phyloP scores from a whole-genome alignment of 495 filamentous ascomycete genomes.

The Podospora didyma region DNA sequence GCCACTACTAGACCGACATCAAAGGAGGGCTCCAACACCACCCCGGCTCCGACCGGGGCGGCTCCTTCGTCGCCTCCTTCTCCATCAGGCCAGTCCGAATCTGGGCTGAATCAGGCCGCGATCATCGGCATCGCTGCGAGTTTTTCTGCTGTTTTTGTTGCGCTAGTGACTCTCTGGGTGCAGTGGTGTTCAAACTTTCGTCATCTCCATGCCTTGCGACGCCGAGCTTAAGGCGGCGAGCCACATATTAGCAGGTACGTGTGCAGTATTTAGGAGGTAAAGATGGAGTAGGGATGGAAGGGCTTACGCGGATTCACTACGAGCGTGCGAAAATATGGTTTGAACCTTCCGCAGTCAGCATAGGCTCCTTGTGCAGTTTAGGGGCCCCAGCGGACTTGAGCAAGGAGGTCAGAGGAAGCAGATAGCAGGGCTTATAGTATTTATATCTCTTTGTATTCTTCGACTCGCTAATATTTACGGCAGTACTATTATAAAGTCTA shows the following conservation, averaged over 20 bases:
- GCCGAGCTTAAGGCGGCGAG: not conserved
- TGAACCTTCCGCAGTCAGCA: too few relatives aligned
- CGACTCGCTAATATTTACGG: too few relatives aligned
- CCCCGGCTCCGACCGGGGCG: not conserved
- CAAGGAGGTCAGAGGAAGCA: too few relatives aligned
- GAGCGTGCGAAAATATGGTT: too few relatives aligned
- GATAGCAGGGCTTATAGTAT: too few relatives aligned
- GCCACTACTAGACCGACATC: not conserved
- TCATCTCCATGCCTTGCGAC: not conserved
- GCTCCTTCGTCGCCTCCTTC: not conserved
- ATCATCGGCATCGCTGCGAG: not conserved
- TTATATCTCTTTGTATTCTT: too few relatives aligned
- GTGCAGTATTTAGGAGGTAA: too few relatives aligned
- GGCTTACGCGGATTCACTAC: too few relatives aligned
- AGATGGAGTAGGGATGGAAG: too few relatives aligned
- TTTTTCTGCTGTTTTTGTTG: not conserved
- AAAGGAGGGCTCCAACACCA: not conserved
- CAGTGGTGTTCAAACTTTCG: not conserved
- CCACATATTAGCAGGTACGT: not conserved
- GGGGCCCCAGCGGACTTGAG: too few relatives aligned
- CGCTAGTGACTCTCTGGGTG: not conserved
- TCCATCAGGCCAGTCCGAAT: not conserved
- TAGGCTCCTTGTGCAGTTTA: too few relatives aligned
- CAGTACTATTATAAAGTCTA: too few relatives aligned
- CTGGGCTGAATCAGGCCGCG: not conserved